Base-by-base conservation (phyloP, 805 yeast species). In the Candida stauntonica region DNA sequence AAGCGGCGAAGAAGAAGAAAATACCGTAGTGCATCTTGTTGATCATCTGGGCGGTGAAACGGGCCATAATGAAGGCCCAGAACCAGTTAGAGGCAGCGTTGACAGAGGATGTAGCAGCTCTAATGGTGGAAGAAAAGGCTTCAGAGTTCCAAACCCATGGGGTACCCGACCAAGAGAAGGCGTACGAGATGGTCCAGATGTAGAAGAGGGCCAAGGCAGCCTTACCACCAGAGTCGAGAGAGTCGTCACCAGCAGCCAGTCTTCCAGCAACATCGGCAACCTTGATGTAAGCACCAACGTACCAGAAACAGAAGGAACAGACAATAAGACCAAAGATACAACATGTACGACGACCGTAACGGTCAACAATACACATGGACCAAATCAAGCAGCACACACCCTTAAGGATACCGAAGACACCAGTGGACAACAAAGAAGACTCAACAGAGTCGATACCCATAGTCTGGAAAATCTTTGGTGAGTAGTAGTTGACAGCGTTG, bases 331-430 rank as follows among this genome's bases (percentile, higher is more conserved):
- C 64, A 28, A 50, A 50, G 37, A 70, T 46, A 33, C 70, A 58
- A 5, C 73, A 65, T 6, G 61, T 48, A 21, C 74, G 64, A 41
- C 78, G 63, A 8, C 78, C 78, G 37, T 60, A 60, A 8, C 54
- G 56, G 42, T 73, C 79, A 31, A 73, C 73, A 31, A 73, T 58
- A 38, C 66, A 58, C 38, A 70, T 58, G 12, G 70, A 61, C 70
- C 73, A 72, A 16, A 68, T 47, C 26, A 68, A 54, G 16, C 72
- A 65, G 23, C 68, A 67, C n/a, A 60, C 58, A 13, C 65, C 70
- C 46, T 73, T 73, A 32, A 72, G 58, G 26, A 72, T 58, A 20
- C 79, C 80, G 53, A 72, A 73, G 38, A 73, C 58, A 36, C 79
- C 79, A 7, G 78, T 73, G 4, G 79, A 70, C 15, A 70, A 62